Evolutionary conservation across 208 protist species (phyloP), one percentile per base, ranked within the genome.

Genomic region (Acanthamoeba royreba): DNA sequence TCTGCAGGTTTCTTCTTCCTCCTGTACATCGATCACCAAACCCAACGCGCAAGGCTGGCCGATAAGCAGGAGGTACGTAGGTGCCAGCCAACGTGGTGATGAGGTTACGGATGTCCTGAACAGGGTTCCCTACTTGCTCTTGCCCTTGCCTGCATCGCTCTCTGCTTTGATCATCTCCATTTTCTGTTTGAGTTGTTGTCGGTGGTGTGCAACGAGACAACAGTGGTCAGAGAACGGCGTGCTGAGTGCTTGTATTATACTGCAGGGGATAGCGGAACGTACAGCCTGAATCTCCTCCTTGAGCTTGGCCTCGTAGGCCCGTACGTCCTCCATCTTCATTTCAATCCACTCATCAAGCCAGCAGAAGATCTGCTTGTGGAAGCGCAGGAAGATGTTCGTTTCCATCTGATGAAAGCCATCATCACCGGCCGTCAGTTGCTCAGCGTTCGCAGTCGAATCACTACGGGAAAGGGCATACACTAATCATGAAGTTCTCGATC

Each of bases 281-380:
- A 72, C 61, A 22, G 72, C 72, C 22, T 22, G 13, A 13, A 97
- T 85, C 52, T 95, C 58, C 25, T 95, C 55, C 92, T 96, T 95
- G 52, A 81, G 74, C 52, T 96, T 63, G 17, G 25, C n/a, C 74
- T 97, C 97, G 61, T 77, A 95, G 3, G 58, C 74, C 88, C 96
- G 95, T 28, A 97, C 89, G 33, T 97, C 94, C 9, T 94, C 97
- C 93, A 97, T 96, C 0, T 92, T 93, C 81, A 94, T 53, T 42
- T 93, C 95, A 38, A 94, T 87, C 94, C 94, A 97, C 49, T 97
- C 93, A 58, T 97, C 96, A 43, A 97, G 87, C 95, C 91, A 96
- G 85, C 94, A 96, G 46, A 97, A 93, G 22, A 94, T 61, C 93
- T 97, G 94, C 55, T 93, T 55, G 45, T 97, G 95, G 90, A 96